These are phyloP conservation scores for Scedosporium minutisporum DNA, from an alignment of 2,329 filamentous ascomycete genomes.

Conservation along the genomic window DNA sequence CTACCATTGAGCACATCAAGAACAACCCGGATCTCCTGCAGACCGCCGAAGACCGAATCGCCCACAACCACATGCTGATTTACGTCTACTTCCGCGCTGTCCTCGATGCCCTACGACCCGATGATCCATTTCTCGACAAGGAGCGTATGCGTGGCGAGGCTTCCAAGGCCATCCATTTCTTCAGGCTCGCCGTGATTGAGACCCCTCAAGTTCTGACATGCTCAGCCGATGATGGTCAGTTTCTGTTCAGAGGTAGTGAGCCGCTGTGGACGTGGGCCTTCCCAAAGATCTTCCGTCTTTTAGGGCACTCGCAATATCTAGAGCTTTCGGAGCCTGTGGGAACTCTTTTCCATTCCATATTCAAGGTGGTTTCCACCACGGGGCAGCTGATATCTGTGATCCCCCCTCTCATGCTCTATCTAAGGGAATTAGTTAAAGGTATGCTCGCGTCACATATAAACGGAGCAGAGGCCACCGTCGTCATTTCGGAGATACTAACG, in stretches of 20 bases:
- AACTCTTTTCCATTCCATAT: conserved; percentile 38
- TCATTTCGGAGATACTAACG: not conserved
- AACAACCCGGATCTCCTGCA: conserved; percentile 45
- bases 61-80: conserved; percentile 76
- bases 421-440: conserved; percentile 39
- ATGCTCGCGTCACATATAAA: conserved; percentile 13
- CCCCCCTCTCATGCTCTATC: conserved; percentile 35
- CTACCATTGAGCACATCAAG: conserved; percentile 44
- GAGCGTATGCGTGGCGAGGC: conserved; percentile 49
- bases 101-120: conserved; percentile 56
- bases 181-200: conserved; percentile 65
- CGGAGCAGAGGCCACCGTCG: too few relatives aligned
- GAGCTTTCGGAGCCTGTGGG: conserved; percentile 42
- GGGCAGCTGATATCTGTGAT: conserved; percentile 37
- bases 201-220: conserved; percentile 59
- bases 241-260: conserved; percentile 45
- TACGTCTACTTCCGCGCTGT: conserved; percentile 75
- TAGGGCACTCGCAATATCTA: conserved; percentile 41
- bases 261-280: conserved; percentile 58
- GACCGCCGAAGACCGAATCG: conserved; percentile 53
- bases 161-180: conserved; percentile 65
- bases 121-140: conserved; percentile 57
- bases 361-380: conserved; percentile 33
- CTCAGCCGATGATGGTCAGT: conserved; percentile 26
- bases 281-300: conserved; percentile 45